Percentiles rank a stretch among this genome's conserved stretches.
Evolutionary conservation across 257 asterid species (phyloP).

Genomic region (Fraxinus anomala): DNA sequence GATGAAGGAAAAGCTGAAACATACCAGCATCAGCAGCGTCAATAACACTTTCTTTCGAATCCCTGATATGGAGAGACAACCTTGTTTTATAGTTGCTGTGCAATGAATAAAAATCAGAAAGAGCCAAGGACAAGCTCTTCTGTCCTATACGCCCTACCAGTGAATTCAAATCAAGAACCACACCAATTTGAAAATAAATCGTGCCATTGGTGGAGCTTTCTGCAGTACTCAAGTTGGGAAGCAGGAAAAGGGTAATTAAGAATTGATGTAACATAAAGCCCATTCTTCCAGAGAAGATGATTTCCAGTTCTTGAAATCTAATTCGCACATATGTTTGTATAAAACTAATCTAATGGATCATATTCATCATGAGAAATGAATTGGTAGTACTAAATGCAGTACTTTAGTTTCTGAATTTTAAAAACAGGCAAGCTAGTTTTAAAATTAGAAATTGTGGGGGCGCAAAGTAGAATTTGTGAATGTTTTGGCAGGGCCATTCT

Average conservation of each 20-base stretch:
- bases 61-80: conserved; percentile 4
- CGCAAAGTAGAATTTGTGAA: no score
- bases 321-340: not conserved
- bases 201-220: not conserved
- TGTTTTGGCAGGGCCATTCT: no score
- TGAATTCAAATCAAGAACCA: conserved; percentile 33
- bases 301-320: not conserved
- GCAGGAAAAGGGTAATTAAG: conserved; percentile 15
- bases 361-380: not conserved
- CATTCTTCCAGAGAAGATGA: conserved; percentile 17
- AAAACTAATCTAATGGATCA: not conserved
- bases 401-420: not conserved
- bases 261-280: not conserved
- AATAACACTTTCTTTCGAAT: not conserved
- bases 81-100: conserved; percentile 6
- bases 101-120: not conserved
- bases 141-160: conserved; percentile 7
- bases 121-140: not conserved
- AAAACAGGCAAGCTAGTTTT: not conserved
- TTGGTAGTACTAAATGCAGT: not conserved
- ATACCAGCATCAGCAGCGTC: conserved; percentile 13
- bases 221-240: conserved; percentile 14
- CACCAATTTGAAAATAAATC: conserved; percentile 31
- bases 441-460: not conserved
- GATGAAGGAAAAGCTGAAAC: not conserved